These are phyloP conservation scores for Saccharomycopsis synnaedendra DNA, from an alignment of 805 yeast species.

Conservation along the genomic window DNA sequence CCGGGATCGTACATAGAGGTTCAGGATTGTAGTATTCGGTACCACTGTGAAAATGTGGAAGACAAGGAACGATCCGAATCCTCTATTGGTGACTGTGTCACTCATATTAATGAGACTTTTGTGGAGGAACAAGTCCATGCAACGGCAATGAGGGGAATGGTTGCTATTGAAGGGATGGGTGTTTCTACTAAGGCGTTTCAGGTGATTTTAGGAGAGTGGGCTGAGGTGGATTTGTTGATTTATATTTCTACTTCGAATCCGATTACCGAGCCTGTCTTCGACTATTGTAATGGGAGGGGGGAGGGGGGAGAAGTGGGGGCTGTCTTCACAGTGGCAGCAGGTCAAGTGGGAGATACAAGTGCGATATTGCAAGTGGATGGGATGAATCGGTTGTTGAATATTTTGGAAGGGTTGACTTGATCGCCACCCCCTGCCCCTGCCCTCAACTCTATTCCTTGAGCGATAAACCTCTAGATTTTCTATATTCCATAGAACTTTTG, in stretches of 20 bases:
- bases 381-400: constrained; percentile 52
- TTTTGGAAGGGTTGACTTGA: constrained; percentile 23
- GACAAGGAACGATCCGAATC: constrained; percentile 52
- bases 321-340: constrained; percentile 52
- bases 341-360: constrained; percentile 36
- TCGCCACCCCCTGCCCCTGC: neutral
- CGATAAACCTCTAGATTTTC: neutral
- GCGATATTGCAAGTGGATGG: constrained; percentile 61
- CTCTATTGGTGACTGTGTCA: constrained; percentile 73
- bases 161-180: constrained; percentile 60
- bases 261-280: constrained; percentile 58
- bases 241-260: constrained; percentile 23
- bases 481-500: neutral
- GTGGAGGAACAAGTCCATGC: constrained; percentile 64
- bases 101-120: constrained; percentile 72
- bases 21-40: constrained; percentile 66
- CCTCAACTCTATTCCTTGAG: neutral
- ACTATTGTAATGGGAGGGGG: constrained; percentile 34
- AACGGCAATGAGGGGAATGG: constrained; percentile 52
- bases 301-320: constrained; percentile 28
- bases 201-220: constrained; percentile 25
- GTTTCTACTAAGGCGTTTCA: constrained; percentile 45
- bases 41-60: constrained; percentile 62
- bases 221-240: constrained; percentile 7
- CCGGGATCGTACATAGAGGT: constrained; percentile 68